Conservation (phyloP, 1,284 basidiomycete species). For the Apiotrichum mycotoxinovorans region DNA sequence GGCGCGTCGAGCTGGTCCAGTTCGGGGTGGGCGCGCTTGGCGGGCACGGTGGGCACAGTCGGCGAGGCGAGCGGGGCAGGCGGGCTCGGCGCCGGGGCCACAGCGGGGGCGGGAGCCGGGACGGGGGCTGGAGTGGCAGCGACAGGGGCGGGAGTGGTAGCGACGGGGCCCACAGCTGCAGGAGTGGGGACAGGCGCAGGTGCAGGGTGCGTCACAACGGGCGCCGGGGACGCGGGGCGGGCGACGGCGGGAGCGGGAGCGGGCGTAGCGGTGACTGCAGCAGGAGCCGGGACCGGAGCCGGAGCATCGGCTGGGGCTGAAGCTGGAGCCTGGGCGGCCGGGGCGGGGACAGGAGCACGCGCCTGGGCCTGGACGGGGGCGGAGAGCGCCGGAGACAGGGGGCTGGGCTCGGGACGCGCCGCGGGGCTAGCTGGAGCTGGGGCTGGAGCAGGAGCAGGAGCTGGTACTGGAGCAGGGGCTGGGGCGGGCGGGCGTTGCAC, state of each 20-base stretch:
- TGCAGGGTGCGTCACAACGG: not conserved
- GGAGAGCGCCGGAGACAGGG: too few species aligned
- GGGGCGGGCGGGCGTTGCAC: too few species aligned
- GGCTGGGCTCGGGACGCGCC: not conserved
- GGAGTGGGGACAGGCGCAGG: not conserved
- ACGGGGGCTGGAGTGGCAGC: not conserved
- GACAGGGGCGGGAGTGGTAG: not conserved
- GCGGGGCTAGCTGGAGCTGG: not conserved
- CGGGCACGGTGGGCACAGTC: not conserved
- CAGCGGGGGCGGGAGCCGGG: not conserved
- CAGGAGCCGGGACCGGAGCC: not conserved
- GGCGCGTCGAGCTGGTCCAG: not conserved
- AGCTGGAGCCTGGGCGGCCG: not conserved
- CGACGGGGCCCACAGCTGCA: not conserved
- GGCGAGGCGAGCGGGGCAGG: not conserved
- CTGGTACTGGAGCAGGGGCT: not conserved
- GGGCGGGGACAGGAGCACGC: too few species aligned
- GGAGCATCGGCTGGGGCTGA: not conserved
- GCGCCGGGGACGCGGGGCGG: too few species aligned
- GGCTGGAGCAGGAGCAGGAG: not conserved
- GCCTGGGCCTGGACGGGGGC: too few species aligned
- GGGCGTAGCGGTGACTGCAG: not conserved
- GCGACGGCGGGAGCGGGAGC: too few species aligned
- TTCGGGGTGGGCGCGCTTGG: not conserved
- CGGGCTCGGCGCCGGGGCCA: not conserved